Base-by-base conservation (phyloP, 306 rosid species). In the Cicer bijugum region DNA sequence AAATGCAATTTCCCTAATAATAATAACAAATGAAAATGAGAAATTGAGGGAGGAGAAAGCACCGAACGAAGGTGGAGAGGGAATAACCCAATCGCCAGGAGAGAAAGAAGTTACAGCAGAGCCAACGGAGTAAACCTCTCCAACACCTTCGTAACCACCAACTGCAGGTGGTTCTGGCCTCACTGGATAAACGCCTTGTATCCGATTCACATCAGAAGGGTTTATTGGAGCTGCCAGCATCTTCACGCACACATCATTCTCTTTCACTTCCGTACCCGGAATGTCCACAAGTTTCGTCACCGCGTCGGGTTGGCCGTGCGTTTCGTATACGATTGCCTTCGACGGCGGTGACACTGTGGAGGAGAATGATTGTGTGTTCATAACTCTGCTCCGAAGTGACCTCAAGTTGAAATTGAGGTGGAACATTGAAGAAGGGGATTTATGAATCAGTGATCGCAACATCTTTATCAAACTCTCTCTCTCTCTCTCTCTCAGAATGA, bases 71-170 rank as follows among this genome's bases (percentile, higher is more conserved):
- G 97, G 96, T 0, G 96, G 97, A 60, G 89, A 93, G 3, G 98
- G 98, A 83, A 93, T 89, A 75, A 93, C 97, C 92, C 86, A 83
- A 40, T 93, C 98, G 5, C 98, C 97, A 0, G 91, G 92, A 7
- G 78, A 86, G 62, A 91, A 79, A 68, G 74, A 80, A 4, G 82
- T 72, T 12, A 93, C 97, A 0, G 84, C 82, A 6, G 91, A 75
- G 8, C 98, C 98, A 3, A 94, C 91, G 0, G 85, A 84, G 38
- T 83, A 77, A 40, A 94, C 92, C 82, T 89, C 92, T 79, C 97
- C 98, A 1, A 94, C 90, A 38, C 98, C 98, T 84, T 94, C 98
- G 23, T 91, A 81, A 5, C 98, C 98, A 64, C 98, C 98, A 50
- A 91, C 83, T 2, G 98, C 97, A 2, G 98, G 98, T 16, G 81